phyloP scores from a whole-genome alignment of 2,329 filamentous ascomycete genomes.

The Gnomoniopsis sp. region DNA sequence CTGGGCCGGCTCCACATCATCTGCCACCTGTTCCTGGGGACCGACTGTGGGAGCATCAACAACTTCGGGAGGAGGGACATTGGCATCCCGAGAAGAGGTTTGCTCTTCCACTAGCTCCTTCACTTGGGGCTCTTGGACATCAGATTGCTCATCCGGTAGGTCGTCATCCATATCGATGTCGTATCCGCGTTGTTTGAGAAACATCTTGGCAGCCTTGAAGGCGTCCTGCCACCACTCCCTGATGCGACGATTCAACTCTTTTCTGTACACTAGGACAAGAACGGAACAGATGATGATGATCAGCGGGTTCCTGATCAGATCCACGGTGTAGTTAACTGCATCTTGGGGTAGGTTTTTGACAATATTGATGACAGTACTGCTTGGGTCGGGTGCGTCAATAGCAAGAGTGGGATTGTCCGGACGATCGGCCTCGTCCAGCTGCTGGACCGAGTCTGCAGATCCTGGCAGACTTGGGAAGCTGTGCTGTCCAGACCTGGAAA shows the following conservation, averaged over 20 bases:
- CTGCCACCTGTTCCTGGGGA: not conserved
- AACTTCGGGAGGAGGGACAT: not conserved
- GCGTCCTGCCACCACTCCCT: constrained; percentile 33
- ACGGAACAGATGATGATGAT: constrained; percentile 44
- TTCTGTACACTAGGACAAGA: constrained; percentile 38
- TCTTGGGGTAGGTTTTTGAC: constrained; percentile 49
- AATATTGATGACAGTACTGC: constrained; percentile 42
- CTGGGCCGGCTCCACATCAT: not conserved
- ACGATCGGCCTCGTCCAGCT: constrained; percentile 25
- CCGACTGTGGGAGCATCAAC: not conserved
- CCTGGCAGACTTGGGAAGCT: constrained; percentile 16
- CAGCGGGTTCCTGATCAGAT: constrained; percentile 55
- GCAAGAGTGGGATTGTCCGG: constrained; percentile 28
- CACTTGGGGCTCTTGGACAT: not conserved
- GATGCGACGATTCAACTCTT: constrained; percentile 40
- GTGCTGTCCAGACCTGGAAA: constrained; percentile 21
- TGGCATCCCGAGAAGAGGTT: not conserved
- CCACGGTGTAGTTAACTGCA: constrained; percentile 47
- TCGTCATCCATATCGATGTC: constrained; percentile 10
- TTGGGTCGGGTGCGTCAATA: constrained; percentile 15
- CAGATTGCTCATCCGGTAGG: constrained; percentile 4
- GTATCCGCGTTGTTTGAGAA: constrained; percentile 8
- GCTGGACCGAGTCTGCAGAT: constrained; percentile 11
- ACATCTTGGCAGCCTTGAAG: constrained; percentile 18
- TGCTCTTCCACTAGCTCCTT: not conserved